A percentile compares a stretch with the other conserved stretches of the same genome.
phyloP scores from a whole-genome alignment of 495 filamentous ascomycete species.

The Hapsidospora chrysogenum region DNA sequence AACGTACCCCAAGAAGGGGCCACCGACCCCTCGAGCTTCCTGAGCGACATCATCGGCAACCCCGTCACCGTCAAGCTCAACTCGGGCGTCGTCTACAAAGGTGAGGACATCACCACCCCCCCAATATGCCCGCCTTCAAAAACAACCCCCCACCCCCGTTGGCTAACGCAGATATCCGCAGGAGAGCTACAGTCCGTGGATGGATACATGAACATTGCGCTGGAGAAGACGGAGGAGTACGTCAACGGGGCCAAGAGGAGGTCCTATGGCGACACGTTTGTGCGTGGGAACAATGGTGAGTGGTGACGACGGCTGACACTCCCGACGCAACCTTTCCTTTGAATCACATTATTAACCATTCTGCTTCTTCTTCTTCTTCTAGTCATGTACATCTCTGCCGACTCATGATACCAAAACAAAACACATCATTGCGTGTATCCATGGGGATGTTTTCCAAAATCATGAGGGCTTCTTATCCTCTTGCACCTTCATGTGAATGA shows the following conservation, averaged over 20 bases:
- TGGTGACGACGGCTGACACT: not conserved
- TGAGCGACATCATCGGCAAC: conserved; percentile 81
- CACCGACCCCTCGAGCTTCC: conserved; percentile 78
- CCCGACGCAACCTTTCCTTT: no score
- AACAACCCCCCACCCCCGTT: not conserved
- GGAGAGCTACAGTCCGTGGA: conserved; percentile 96
- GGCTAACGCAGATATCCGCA: conserved; percentile 12
- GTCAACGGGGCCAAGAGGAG: conserved; percentile 65
- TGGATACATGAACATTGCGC: conserved; percentile 97
- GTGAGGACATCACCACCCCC: no score
- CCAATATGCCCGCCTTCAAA: conserved; percentile 1
- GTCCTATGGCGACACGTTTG: conserved; percentile 88
- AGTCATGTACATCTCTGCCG: conserved; percentile 69
- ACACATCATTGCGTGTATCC: no score
- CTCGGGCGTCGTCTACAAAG: conserved; percentile 89
- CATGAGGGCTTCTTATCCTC: no score
- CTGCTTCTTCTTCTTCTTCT: no score
- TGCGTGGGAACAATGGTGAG: conserved; percentile 89
- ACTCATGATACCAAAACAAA: conserved; percentile 18
- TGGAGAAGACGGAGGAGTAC: conserved; percentile 87
- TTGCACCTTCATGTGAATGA: no score
- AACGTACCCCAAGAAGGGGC: conserved; percentile 40
- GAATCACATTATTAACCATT: no score
- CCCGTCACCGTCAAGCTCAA: conserved; percentile 92
- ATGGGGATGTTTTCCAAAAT: no score